These are phyloP conservation scores for Colletotrichum nymphaeae DNA, from an alignment of 2,329 filamentous ascomycete genomes.

Conservation along the genomic window DNA sequence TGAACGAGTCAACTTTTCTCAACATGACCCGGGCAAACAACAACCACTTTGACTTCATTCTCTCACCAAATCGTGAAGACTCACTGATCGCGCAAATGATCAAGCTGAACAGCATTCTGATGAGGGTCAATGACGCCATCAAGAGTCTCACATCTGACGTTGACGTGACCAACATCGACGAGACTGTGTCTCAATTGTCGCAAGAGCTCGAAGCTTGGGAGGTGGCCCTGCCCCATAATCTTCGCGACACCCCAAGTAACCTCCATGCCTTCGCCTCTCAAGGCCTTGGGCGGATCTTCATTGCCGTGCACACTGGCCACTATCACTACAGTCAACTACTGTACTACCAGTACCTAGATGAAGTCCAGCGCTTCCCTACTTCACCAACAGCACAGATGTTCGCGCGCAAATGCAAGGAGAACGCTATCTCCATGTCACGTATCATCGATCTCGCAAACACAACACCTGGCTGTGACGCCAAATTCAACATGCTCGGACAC, in stretches of 20 bases:
- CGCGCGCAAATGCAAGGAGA: conserved; percentile 51
- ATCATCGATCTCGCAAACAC: conserved; percentile 52
- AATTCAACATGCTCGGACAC: conserved; percentile 58
- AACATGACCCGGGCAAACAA: conserved; percentile 38
- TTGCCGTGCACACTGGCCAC: conserved; percentile 58
- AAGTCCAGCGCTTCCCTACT: conserved; percentile 40
- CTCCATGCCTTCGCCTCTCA: conserved; percentile 48
- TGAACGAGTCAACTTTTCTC: conserved; percentile 49
- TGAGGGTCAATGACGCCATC: conserved; percentile 51
- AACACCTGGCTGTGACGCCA: conserved; percentile 50
- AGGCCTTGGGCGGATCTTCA: conserved; percentile 55
- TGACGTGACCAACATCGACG: conserved; percentile 41
- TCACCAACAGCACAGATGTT: conserved; percentile 40
- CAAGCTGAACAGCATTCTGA: conserved; percentile 46
- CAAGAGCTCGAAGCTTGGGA: conserved; percentile 49
- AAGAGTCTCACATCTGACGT: conserved; percentile 36
- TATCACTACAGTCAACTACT: conserved; percentile 59
- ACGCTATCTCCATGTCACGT: conserved; percentile 52
- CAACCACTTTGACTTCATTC: conserved; percentile 37
- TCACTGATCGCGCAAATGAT: conserved; percentile 40
- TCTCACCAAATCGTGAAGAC: conserved; percentile 36
- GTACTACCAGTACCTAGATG: conserved; percentile 57
- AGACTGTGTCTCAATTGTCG: conserved; percentile 45
- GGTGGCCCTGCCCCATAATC: conserved; percentile 45
- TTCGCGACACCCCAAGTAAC: conserved; percentile 53